Conservation (phyloP, 2,329 filamentous ascomycete genomes). For the Stylonectria norvegica region DNA sequence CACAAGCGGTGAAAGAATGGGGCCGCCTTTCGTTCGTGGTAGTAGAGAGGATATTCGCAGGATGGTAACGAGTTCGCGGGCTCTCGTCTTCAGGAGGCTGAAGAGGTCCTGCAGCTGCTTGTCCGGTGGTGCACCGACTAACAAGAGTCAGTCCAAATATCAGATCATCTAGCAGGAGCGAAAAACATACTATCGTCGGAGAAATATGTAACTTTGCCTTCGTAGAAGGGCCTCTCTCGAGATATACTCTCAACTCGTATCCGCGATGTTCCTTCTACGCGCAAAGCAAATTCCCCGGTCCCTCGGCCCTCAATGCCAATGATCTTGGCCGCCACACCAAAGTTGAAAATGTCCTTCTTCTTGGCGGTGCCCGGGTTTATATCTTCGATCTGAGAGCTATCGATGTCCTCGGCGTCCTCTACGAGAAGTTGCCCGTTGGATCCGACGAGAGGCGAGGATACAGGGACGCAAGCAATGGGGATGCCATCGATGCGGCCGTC, state of each 20-base stretch:
- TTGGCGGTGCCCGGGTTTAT: conserved; percentile 58
- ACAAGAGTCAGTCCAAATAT: conserved; percentile 6
- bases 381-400: conserved; percentile 40
- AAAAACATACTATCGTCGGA: conserved; percentile 61
- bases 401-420: conserved; percentile 56
- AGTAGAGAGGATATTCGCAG: conserved; percentile 83
- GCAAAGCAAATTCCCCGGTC: conserved; percentile 72
- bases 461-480: conserved; percentile 81
- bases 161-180: conserved; percentile 1
- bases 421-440: conserved; percentile 73
- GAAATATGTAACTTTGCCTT: conserved; percentile 71
- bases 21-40: conserved; percentile 61
- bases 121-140: conserved; percentile 42
- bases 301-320: conserved; percentile 72
- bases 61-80: conserved; percentile 80
- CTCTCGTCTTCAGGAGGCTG: conserved; percentile 75
- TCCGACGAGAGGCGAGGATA: conserved; percentile 71
- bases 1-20: conserved; percentile 75
- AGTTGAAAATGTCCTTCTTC: conserved; percentile 74
- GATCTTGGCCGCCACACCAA: conserved; percentile 78
- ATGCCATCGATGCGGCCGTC: conserved; percentile 63
- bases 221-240: conserved; percentile 80
- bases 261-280: conserved; percentile 81
- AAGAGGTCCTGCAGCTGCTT: conserved; percentile 68
- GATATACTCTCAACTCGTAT: conserved; percentile 64